Base-by-base conservation (phyloP, 1,139 yeast genomes). In the Yamadazyma jaroonii region DNA sequence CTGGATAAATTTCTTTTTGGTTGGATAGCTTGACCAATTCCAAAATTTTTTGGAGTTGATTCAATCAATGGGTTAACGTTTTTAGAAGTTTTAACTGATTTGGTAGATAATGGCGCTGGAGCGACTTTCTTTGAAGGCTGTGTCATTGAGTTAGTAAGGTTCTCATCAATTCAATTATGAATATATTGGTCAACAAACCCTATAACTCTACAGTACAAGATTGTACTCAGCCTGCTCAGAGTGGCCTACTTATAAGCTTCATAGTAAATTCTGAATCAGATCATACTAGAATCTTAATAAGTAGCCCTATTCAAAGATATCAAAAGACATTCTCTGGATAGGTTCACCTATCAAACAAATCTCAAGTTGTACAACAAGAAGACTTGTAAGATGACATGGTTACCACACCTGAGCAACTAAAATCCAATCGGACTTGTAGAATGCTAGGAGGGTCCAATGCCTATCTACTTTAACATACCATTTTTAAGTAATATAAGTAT, bases 121-220 rank as follows among this genome's bases (percentile, higher is more conserved):
- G 73, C 73, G 60, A 67, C 73, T 64, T 62, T 67, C 74, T 76
- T 77, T 61, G 36, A 56, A 61, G 75, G 74, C 74, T 69, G 76
- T 61, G 80, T 84, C 90, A 84, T 83, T 78, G 87, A 82, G 84
- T 60, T 55, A 60, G 65, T 56, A 53, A 26, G 33, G 37, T 35
- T 35, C 37, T 34, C 36, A 15, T 29, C 13, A 33, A 27, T 25
- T 15, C 21, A 25, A 13, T 14, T 24, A 17, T 17, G 20, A 17
- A 17, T 17, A 17, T 17, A 17, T 24, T 32, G 33, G 44, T 40
- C 47, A 43, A 35, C 44, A 42, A 41, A 38, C 45, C 40, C 40
- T 41, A 39, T 37, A 42, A 46, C 53, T 48, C 53, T 49, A 49
- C 53, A 45, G 53, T 48, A 47, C 47, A 12, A 17, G n/a, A 44